Conservation (phyloP, 371 early-diverging fungal genomes). For the Syncephalastrum monosporum region DNA sequence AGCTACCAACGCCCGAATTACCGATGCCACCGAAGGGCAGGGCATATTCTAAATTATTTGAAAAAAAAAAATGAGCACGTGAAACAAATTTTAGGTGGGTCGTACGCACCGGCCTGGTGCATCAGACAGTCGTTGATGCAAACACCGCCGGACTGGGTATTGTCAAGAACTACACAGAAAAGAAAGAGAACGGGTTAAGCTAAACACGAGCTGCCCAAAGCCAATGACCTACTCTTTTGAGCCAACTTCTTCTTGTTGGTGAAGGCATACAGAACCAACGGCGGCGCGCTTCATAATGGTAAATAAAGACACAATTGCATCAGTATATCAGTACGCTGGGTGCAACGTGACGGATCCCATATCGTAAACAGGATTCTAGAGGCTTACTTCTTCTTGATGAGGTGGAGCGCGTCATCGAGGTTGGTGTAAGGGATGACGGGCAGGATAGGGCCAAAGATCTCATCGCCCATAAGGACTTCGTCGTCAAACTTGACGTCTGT, state of each 20-base stretch:
- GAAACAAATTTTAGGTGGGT: background rate
- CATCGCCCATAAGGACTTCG: slow-evolving; percentile 32
- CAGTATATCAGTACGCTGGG: too few species aligned
- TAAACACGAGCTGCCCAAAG: background rate
- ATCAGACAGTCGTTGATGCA: slow-evolving; percentile 77
- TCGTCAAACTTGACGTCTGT: slow-evolving; percentile 20
- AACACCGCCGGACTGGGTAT: slow-evolving; percentile 72
- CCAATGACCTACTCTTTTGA: slow-evolving; percentile 21
- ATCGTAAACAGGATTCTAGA: background rate
- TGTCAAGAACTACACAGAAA: slow-evolving; percentile 35
- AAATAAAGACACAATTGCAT: background rate
- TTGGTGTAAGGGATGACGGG: slow-evolving; percentile 44
- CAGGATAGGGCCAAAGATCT: slow-evolving; percentile 84
- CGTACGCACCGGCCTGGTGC: slow-evolving; percentile 44
- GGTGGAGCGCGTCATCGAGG: slow-evolving; percentile 27
- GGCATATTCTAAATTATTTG: slow-evolving; percentile 22
- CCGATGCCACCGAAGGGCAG: slow-evolving; percentile 88
- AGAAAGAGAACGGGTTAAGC: background rate
- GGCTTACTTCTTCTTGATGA: slow-evolving; percentile 29
- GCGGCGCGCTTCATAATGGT: slow-evolving; percentile 18
- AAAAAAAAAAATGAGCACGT: background rate
- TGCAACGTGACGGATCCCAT: background rate
- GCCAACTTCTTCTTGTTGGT: slow-evolving; percentile 22
- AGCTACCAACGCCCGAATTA: slow-evolving; percentile 73
- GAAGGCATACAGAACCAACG: slow-evolving; percentile 29